A percentile compares a stretch with the other conserved stretches of the same genome.
phyloP scores from a whole-genome alignment of 2,329 filamentous ascomycete species.

The Colletotrichum tofieldiae region DNA sequence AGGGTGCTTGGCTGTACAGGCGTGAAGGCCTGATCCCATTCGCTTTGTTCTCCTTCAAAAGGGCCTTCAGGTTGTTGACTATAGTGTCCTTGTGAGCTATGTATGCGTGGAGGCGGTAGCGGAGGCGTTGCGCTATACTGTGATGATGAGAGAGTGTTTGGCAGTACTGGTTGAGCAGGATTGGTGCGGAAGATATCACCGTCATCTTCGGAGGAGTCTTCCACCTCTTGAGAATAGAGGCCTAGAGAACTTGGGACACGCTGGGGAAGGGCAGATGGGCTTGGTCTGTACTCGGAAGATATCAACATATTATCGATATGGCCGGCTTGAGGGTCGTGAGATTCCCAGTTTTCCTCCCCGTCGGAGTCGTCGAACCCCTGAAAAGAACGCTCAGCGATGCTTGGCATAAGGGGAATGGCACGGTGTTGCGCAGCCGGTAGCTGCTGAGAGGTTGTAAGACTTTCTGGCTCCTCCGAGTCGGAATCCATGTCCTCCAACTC shows the following conservation, averaged over 20 bases:
- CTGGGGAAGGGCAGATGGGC: constrained; percentile 5
- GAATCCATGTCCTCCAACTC: constrained; percentile 40
- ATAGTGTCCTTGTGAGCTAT: constrained; percentile 18
- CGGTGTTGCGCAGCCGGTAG: constrained; percentile 15
- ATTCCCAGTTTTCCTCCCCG: constrained; percentile 1
- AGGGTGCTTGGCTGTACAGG: not conserved
- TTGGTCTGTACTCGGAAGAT: constrained; percentile 25
- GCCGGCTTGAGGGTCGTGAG: not conserved
- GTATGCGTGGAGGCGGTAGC: not conserved
- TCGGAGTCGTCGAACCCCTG: constrained; percentile 19
- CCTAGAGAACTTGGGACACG: not conserved
- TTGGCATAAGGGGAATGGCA: constrained; percentile 15
- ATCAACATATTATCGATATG: constrained; percentile 20
- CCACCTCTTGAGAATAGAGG: constrained; percentile 4
- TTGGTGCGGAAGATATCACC: not conserved
- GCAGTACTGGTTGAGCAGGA: not conserved
- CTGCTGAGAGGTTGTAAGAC: constrained; percentile 30
- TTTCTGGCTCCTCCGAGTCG: constrained; percentile 35
- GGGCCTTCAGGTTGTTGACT: constrained; percentile 24
- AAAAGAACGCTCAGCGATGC: constrained; percentile 29
- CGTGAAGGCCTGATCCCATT: constrained; percentile 21
- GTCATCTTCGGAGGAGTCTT: constrained; percentile 23
- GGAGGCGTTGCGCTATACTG: constrained; percentile 11
- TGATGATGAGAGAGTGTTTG: constrained; percentile 3
- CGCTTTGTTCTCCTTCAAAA: constrained; percentile 23